A percentile compares a stretch with the other conserved stretches of the same genome.
Conservation (phyloP, 106 monocot genomes). For the Vanilla planifolia region DNA sequence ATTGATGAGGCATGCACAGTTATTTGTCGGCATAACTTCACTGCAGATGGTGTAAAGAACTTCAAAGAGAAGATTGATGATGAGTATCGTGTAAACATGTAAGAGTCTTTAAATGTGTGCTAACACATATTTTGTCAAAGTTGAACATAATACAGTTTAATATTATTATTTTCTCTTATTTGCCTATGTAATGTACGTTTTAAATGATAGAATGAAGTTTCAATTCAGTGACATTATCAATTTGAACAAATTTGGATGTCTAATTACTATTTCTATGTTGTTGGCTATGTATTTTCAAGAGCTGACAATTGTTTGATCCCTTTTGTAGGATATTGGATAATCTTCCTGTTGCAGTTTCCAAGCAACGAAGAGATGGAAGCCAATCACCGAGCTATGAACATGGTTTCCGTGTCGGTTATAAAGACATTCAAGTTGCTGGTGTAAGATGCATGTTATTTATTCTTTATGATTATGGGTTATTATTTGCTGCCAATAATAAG, state of each 20-base stretch:
- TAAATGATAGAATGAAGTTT: no score
- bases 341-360: slow-evolving; percentile 23
- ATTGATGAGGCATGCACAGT: slow-evolving; percentile 39
- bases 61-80: slow-evolving; percentile 79
- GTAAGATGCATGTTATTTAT: neutral
- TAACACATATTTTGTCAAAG: no score
- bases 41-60: slow-evolving; percentile 36
- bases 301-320: neutral
- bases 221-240: no score
- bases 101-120: slow-evolving; percentile 23
- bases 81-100: slow-evolving; percentile 76
- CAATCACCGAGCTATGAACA: slow-evolving; percentile 28
- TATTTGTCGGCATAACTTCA: slow-evolving; percentile 34
- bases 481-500: neutral
- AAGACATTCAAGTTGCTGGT: slow-evolving; percentile 14
- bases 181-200: no score
- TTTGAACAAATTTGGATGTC: no score
- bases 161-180: no score
- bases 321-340: slow-evolving; percentile 27
- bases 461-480: slow-evolving; percentile 3
- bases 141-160: no score
- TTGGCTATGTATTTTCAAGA: slow-evolving; percentile 3
- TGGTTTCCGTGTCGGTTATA: slow-evolving; percentile 28
- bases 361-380: slow-evolving; percentile 22
- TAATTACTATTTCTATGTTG: no score